Conservation (phyloP, 2,329 filamentous ascomycete species). For the Colletotrichum liriopes region DNA sequence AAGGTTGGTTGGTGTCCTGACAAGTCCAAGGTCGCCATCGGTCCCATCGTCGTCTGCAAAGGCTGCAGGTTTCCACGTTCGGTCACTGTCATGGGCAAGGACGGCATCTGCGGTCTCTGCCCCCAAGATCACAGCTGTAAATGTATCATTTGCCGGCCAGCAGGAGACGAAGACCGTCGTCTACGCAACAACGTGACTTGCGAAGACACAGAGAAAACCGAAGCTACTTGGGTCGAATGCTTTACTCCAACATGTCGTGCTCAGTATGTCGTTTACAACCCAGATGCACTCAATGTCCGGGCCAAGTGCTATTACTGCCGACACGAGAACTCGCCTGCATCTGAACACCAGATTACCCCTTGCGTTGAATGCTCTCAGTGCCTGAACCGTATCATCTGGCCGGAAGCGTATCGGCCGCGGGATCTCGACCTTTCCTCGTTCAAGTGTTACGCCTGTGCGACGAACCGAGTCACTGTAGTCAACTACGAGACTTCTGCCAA, state of each 20-base stretch:
- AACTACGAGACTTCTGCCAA: conserved; percentile 55
- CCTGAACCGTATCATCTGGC: conserved; percentile 64
- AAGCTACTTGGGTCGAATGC: conserved; percentile 65
- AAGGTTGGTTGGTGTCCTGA: conserved; percentile 62
- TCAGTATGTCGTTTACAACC: conserved; percentile 67
- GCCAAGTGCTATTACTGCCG: conserved; percentile 67
- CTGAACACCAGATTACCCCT: conserved; percentile 50
- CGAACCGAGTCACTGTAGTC: conserved; percentile 54
- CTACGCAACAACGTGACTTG: conserved; percentile 50
- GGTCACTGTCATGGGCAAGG: conserved; percentile 63
- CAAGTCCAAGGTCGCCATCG: conserved; percentile 60
- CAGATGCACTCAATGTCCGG: conserved; percentile 57
- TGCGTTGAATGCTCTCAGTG: conserved; percentile 63
- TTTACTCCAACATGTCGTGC: conserved; percentile 58
- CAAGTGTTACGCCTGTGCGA: conserved; percentile 59
- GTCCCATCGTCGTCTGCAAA: conserved; percentile 59
- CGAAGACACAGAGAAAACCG: conserved; percentile 51
- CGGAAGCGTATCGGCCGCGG: conserved; percentile 57
- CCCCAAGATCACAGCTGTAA: conserved; percentile 42
- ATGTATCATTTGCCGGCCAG: conserved; percentile 44
- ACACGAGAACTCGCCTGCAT: conserved; percentile 30
- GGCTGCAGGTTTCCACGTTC: conserved; percentile 62
- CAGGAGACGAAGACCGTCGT: conserved; percentile 46
- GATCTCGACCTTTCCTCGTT: conserved; percentile 52
- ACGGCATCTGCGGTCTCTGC: conserved; percentile 61